Base-by-base conservation (phyloP, 306 rosid species). In the Adenanthera pavonina region DNA sequence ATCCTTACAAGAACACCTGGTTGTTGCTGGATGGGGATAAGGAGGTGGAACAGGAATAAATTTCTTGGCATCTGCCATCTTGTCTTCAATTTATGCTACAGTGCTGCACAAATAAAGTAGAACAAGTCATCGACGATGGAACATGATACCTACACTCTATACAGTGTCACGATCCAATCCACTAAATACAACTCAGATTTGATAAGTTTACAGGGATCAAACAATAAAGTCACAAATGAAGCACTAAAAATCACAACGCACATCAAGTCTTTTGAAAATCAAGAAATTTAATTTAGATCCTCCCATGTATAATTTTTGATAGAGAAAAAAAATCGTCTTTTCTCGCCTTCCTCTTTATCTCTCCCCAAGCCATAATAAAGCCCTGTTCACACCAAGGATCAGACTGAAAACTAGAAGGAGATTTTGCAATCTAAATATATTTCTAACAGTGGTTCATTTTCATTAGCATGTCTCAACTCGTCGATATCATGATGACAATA, bases 41-140 rank as follows among this genome's bases (percentile, higher is more conserved):
- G 89, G 88, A 47, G 97, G 97, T 1, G 99, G 88, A 49, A 43
- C 5, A 0, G 89, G 97, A 74, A 64, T 33, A 47, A 33, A 14
- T 78, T 66, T 88, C 82, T 83, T 75, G 44, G 64, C 38, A 59
- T 65, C 81, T 53, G 85, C 85, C 91, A 85, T 91, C 15, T 3
- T 13, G 30, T 9, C 30, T 41, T 43, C 36, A 69, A 20, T 77
- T 79, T 76, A 44, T 57, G 76, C 76, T 78, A 72, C 34, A 41
- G 74, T 72, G 81, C 86, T 85, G 87, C 82, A 83, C 61, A 81
- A 51, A 59, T 25, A 77, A 62, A 53, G 52, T 43, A 38, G 56
- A 81, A 80, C 66, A 62, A 20, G 25, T 25, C 33, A 17, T 54
- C 8, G 5, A 64, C n/a, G 30, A 54, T n/a, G 12, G 61, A 2